Evolutionary conservation across 331 rosid genomes (phyloP), one percentile per base, ranked within the genome.

Genomic region (Malus hybrid): DNA sequence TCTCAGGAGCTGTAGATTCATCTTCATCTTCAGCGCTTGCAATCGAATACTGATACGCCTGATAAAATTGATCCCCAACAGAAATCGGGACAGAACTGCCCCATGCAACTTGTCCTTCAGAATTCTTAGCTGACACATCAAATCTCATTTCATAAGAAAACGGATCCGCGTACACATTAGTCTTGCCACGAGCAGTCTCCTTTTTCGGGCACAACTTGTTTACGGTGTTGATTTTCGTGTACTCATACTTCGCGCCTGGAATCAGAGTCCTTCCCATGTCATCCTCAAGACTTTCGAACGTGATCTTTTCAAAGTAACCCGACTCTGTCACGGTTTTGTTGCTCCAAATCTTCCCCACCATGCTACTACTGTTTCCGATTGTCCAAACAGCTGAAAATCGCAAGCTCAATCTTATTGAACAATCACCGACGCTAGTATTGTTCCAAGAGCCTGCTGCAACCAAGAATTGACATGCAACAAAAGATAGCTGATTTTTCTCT

Each of bases 291-390:
- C 73, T 78, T 60, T 65, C 64, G 48, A 89, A 81, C 44, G 70
- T 75, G 63, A 91, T 87, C 78, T 13, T 59, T 63, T 86, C 75
- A 52, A 87, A 87, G 80, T 81, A 85, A 46, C 82, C 77, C 1
- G 29, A 8, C 64, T 85, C 90, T 0, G 50, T 28, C 29, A 3
- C 24, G 20, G 77, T 67, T 75, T 88, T 82, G 79, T 62, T 83
- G 72, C 84, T 89, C 95, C 93, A 91, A 60, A 89, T 79, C 73
- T 82, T 22, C 57, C 97, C 93, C 62, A 82, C 85, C 44, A 85
- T 36, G 67, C 50, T 79, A 27, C 79, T 77, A 24, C 84, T 79
- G n/a, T 85, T 66, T n/a, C 75, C 75, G 33, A 88, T 87, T 79
- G 91, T 86, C 93, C 87, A 85, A n/a, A 72, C 61, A 50, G 85